These are phyloP conservation scores for Daldinia childiae DNA, from an alignment of 495 filamentous ascomycete genomes.

Conservation along the genomic window DNA sequence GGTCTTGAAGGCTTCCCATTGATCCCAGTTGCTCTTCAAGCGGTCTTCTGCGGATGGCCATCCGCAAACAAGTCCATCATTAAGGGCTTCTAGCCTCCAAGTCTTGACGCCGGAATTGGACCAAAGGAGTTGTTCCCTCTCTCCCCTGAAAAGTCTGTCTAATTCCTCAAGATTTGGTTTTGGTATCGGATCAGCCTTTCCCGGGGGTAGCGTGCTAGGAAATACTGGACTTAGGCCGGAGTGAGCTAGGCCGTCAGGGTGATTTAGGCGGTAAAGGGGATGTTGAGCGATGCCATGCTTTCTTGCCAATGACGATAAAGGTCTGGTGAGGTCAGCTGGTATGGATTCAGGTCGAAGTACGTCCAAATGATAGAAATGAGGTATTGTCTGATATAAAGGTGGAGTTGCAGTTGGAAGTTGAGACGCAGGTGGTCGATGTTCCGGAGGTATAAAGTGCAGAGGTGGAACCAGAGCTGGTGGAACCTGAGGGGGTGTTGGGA, in stretches of 20 bases:
- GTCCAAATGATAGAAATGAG: not conserved
- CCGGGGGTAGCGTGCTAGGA: not conserved
- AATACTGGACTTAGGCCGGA: not conserved
- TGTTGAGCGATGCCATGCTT: not conserved
- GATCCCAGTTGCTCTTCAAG: not conserved
- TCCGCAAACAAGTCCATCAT: not conserved
- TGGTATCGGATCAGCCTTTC: not conserved
- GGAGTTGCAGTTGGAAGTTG: not conserved
- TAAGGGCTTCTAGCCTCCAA: not conserved
- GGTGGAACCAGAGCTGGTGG: not conserved
- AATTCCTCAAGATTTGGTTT: not conserved
- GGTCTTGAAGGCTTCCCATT: slow-evolving; percentile 1
- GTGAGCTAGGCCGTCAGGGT: slow-evolving; percentile 6
- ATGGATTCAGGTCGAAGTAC: not conserved
- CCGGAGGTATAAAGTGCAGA: not conserved
- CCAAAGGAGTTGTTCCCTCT: not conserved
- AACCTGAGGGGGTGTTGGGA: not conserved
- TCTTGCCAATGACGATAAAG: slow-evolving; percentile 3
- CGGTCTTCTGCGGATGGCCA: not conserved
- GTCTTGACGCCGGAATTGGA: not conserved
- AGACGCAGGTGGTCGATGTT: not conserved
- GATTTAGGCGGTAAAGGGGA: not conserved
- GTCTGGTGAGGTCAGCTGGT: slow-evolving; percentile 2
- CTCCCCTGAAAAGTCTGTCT: not conserved
- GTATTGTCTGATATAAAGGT: not conserved